These are phyloP conservation scores for Saccharomyces hybrid DNA, from an alignment of 1,139 yeast species.

Conservation along the genomic window DNA sequence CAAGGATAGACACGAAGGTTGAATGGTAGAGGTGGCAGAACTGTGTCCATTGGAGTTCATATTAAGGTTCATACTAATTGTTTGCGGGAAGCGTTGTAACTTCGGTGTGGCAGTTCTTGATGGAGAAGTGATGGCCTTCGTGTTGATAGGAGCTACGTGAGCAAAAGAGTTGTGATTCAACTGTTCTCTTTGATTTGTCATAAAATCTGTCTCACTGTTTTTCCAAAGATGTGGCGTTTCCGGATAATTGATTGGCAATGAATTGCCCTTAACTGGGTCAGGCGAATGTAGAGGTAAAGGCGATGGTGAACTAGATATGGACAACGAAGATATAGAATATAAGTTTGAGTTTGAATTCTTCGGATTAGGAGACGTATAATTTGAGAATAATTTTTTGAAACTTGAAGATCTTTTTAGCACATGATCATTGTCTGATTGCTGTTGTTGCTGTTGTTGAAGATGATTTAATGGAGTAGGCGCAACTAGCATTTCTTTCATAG, in stretches of 20 bases:
- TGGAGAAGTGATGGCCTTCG: slow-evolving; percentile 4
- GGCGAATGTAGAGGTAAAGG: slow-evolving; percentile 2
- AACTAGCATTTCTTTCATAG: slow-evolving; percentile 21
- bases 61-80: background rate
- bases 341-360: background rate
- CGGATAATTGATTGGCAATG: slow-evolving; percentile 11
- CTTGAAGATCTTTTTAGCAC: slow-evolving; percentile 18
- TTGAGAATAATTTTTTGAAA: slow-evolving; percentile 13
- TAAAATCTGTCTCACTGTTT: background rate
- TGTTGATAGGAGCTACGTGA: slow-evolving; percentile 6
- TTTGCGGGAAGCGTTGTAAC: background rate
- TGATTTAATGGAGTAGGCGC: slow-evolving; percentile 7
- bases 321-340: slow-evolving; percentile 1
- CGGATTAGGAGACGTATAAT: background rate
- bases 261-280: background rate
- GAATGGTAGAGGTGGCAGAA: background rate
- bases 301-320: slow-evolving; percentile 2
- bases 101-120: slow-evolving; percentile 1
- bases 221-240: slow-evolving; percentile 14
- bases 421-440: slow-evolving; percentile 7
- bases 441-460: slow-evolving; percentile 12
- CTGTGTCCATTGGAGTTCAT: background rate
- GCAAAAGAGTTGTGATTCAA: background rate
- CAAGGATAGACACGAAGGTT: background rate
- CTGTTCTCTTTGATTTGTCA: background rate